Base-by-base conservation (phyloP, 2,329 filamentous ascomycete species). In the Penicillium occitanis region DNA sequence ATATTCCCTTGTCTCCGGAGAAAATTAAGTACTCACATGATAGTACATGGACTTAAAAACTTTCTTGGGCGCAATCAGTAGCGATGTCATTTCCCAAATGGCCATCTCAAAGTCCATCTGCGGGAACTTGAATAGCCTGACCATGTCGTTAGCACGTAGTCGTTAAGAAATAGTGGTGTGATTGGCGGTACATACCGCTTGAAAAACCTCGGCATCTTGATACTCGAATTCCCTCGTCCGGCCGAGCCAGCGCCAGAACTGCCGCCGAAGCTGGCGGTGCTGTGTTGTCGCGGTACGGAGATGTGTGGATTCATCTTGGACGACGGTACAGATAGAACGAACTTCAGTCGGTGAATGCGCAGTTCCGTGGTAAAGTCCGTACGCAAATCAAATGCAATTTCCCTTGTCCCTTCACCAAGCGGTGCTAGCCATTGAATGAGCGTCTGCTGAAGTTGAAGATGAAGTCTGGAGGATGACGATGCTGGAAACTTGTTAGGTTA, bases 71-170 rank as follows among this genome's bases (percentile, higher is more conserved):
- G 87, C 86, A 73, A 90, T 87, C 69, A 90, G 82, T 63, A 90
- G 80, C 71, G 85, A 86, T 68, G 86, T 88, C 85, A 90, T 90
- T 76, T 90, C 88, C 88, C 88, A 90, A 70, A 89, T 85, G 22
- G 88, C 88, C 83, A 89, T 89, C 74, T 90, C 88, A 74, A 90
- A 90, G 80, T 90, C 88, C 88, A 90, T 90, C 71, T 89, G 88
- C 11, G 88, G 87, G 73, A 90, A 90, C 76, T 90, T 90, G 83
- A 90, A 89, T 60, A 90, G 79, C 66, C 83, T 84, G 61, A 14
- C 17, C 19, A 13, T 10, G 64, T 70, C 58, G 71, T 69, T 63
- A 57, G 67, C 67, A 22, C 35, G 48, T 28, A 44, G 33, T 28
- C 22, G 7, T 1, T 11, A 10, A 8, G 33, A 35, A 35, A 35